Evolutionary conservation across 352 stramenopile genomes (phyloP).

Genomic region (Phytophthora colocasiae): DNA sequence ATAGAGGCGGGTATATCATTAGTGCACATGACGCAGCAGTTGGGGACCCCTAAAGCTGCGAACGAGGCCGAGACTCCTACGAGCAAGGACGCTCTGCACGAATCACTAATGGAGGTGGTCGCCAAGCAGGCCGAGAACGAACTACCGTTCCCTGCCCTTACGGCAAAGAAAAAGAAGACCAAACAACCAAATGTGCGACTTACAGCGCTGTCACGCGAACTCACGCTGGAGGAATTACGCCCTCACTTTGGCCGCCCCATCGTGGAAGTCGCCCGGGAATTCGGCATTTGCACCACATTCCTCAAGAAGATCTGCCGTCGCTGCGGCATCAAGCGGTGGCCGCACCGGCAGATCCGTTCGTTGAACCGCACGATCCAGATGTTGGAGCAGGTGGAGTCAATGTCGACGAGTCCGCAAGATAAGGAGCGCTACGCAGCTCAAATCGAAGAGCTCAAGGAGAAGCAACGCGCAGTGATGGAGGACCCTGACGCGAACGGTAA

Average conservation of each 20-base stretch:
- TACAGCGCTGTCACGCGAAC: conserved; percentile 53
- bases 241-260: conserved; percentile 73
- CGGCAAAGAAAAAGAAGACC: conserved; percentile 23
- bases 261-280: conserved; percentile 68
- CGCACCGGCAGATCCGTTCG: conserved; percentile 74
- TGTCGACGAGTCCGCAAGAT: conserved; percentile 50
- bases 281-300: conserved; percentile 81
- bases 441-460: conserved; percentile 68
- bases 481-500: conserved; percentile 68
- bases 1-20: conserved; percentile 69
- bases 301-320: conserved; percentile 80
- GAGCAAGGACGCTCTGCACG: conserved; percentile 35
- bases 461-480: conserved; percentile 72
- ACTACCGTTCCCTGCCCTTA: conserved; percentile 15
- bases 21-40: conserved; percentile 66
- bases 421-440: conserved; percentile 59
- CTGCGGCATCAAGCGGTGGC: conserved; percentile 71
- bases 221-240: conserved; percentile 69
- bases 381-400: conserved; percentile 66
- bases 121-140: conserved; percentile 38
- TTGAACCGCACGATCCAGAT: conserved; percentile 78
- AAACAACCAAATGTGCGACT: conserved; percentile 55
- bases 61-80: conserved; percentile 2
- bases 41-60: neutral
- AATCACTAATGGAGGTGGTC: conserved; percentile 50